Base-by-base conservation (phyloP, 2,329 filamentous ascomycete genomes). In the Trichocomaceae sp. region DNA sequence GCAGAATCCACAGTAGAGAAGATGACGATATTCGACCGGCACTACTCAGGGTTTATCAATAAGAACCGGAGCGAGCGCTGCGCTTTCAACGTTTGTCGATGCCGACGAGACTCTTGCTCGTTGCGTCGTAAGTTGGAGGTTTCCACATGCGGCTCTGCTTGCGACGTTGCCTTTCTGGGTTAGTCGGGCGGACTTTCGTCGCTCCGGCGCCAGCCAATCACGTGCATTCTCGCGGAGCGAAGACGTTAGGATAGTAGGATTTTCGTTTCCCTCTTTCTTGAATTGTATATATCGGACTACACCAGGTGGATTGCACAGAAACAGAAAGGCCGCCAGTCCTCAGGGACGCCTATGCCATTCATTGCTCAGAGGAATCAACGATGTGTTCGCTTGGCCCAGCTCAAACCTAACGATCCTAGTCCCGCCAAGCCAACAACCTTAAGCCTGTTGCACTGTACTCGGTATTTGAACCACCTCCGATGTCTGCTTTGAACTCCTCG, bases 151-250 rank as follows among this genome's bases (percentile, higher is more conserved):
- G 54, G 44, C 54, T 47, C 42, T 20, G 35, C n/a, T n/a, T n/a
- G n/a, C n/a, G n/a, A n/a, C n/a, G n/a, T n/a, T n/a, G n/a, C n/a
- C n/a, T n/a, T n/a, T n/a, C n/a, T n/a, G n/a, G n/a, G n/a, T n/a
- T n/a, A n/a, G n/a, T n/a, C n/a, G n/a, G n/a, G n/a, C 51, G 54
- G 54, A 55, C 26, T 47, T 47, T 51, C 12, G n/a, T 52, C 33
- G 54, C 48, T 35, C 54, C 54, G 54, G 33, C 19, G 31, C 10
- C 19, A 37, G 23, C 48, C 48, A 51, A 51, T 55, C 48, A 37
- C 19, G 46, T 50, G 49, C 12, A 3, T 35, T 35, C 31, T 2
- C 31, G 12, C 31, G 2, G 3, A 3, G 31, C 31, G 31, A 35
- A 13, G 31, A 15, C 13, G 31, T 2, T 35, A 13, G 31, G 31